These are phyloP conservation scores for Hypoxylon sp. DNA, from an alignment of 2,329 filamentous ascomycete species.

Conservation along the genomic window DNA sequence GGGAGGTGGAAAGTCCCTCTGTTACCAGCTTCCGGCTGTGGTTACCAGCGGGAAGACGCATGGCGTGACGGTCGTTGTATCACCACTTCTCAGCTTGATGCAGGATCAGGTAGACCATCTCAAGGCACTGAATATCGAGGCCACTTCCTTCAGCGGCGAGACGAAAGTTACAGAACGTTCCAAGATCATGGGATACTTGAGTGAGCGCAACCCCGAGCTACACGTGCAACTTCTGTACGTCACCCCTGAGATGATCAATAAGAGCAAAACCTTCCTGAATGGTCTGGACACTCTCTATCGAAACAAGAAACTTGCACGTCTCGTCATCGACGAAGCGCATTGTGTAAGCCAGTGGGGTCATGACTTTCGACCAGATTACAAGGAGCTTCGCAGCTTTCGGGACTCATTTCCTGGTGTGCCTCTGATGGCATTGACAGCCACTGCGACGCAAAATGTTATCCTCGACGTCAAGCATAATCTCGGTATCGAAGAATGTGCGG, in stretches of 20 bases:
- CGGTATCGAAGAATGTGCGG: slow-evolving; percentile 78
- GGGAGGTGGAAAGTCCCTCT: slow-evolving; percentile 94
- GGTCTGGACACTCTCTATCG: slow-evolving; percentile 73
- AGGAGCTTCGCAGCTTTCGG: slow-evolving; percentile 79
- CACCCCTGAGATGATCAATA: slow-evolving; percentile 95
- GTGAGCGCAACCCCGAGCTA: slow-evolving; percentile 72
- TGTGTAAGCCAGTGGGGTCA: slow-evolving; percentile 99
- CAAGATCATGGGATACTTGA: slow-evolving; percentile 71
- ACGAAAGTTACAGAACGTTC: slow-evolving; percentile 68
- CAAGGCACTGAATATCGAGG: slow-evolving; percentile 76
- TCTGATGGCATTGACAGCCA: slow-evolving; percentile 94
- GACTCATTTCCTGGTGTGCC: slow-evolving; percentile 79
- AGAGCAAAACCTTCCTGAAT: slow-evolving; percentile 74
- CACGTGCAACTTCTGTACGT: slow-evolving; percentile 90
- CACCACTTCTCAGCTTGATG: slow-evolving; percentile 94
- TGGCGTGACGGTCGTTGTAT: slow-evolving; percentile 94
- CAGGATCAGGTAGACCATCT: slow-evolving; percentile 93
- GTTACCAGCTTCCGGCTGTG: slow-evolving; percentile 93
- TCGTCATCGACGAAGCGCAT: slow-evolving; percentile 99
- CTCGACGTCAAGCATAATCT: slow-evolving; percentile 91
- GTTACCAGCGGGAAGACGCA: slow-evolving; percentile 80
- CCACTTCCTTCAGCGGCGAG: slow-evolving; percentile 83
- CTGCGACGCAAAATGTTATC: slow-evolving; percentile 92
- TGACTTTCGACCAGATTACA: slow-evolving; percentile 97
- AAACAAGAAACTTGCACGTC: slow-evolving; percentile 78